These are phyloP conservation scores for Russula olivacea DNA, from an alignment of 768 basidiomycete species.

Conservation along the genomic window DNA sequence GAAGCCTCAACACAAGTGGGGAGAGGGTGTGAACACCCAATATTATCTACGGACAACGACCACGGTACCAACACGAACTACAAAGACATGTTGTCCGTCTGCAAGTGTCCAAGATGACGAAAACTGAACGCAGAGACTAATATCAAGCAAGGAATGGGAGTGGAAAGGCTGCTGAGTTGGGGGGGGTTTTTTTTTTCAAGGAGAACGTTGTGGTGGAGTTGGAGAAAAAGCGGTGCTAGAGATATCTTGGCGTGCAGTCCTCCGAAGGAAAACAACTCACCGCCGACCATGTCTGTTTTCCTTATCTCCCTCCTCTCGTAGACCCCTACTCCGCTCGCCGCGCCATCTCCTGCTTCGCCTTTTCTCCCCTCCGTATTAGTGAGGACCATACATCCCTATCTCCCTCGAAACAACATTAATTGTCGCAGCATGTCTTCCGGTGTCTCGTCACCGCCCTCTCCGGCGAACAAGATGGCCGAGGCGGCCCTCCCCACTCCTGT, in stretches of 20 bases:
- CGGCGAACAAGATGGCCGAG: conserved; percentile 3
- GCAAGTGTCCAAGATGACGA: conserved; percentile 17
- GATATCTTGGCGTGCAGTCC: neutral
- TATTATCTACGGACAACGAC: conserved; percentile 22
- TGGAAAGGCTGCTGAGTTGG: too few relatives aligned
- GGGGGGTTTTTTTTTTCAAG: too few relatives aligned
- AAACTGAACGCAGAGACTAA: neutral
- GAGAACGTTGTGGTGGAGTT: neutral
- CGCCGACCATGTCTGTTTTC: neutral
- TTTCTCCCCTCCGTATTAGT: too few relatives aligned
- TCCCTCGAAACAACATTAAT: neutral
- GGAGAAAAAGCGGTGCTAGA: neutral
- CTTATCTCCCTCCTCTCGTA: neutral
- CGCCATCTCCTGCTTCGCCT: too few relatives aligned
- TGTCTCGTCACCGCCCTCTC: neutral
- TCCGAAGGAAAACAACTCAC: neutral
- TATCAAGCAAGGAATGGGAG: neutral
- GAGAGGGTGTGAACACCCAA: neutral
- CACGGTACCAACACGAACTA: conserved; percentile 18
- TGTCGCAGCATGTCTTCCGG: neutral
- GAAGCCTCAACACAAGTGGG: conserved; percentile 22
- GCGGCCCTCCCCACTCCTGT: conserved; percentile 13
- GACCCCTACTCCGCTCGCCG: neutral
- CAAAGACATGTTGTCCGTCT: conserved; percentile 21
- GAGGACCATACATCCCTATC: neutral